Evolutionary conservation across 2,329 filamentous ascomycete species (phyloP), one percentile per base, ranked within the genome.

Genomic region (Colletotrichum cordylinicola): DNA sequence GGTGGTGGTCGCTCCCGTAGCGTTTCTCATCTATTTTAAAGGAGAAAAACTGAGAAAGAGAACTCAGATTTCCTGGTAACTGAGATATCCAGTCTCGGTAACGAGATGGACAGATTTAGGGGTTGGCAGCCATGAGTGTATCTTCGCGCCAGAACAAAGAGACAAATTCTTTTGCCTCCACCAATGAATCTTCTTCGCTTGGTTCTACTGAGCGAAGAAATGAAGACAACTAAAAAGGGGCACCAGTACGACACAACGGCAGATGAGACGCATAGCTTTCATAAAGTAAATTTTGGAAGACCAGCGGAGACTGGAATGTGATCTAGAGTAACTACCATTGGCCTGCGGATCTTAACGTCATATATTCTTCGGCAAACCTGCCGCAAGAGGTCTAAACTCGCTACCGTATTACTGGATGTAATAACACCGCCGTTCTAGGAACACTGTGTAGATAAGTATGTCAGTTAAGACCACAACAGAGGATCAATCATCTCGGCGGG

Each of bases 1-100:
- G 4, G 72, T 87, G 13, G 84, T 82, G 0, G 77, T 90, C 74
- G 79, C 87, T 3, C 89, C 88, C 0, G 84, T 87, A 2, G 55
- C 55, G 8, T 58, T 58, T 21, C 5, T 48, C 6, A 21, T 48
- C 12, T 48, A 21, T 21, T n/a, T 21, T 4, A 48, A 48, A 48
- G 43, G 43, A 48, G 18, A 48, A 21, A 18, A 48, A 21, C 43
- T 48, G 43, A 21, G 43, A 21, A 48, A 48, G 18, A 48, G 10
- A 21, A 48, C 3, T 48, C 18, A 48, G 10, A 48, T 7, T 48
- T 48, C 18, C 9, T 21, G 9, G 43, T 21, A 7, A 48, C 10
- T 48, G 18, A 5, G 43, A 21, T 10, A 21, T 21, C 9, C 18
- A 21, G n/a, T 21, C n/a, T 48, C 4, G 7, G 10, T 6, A n/a